Conservation (phyloP, 192 early-diverging fungal genomes). For the Irineochytrium annulatum region DNA sequence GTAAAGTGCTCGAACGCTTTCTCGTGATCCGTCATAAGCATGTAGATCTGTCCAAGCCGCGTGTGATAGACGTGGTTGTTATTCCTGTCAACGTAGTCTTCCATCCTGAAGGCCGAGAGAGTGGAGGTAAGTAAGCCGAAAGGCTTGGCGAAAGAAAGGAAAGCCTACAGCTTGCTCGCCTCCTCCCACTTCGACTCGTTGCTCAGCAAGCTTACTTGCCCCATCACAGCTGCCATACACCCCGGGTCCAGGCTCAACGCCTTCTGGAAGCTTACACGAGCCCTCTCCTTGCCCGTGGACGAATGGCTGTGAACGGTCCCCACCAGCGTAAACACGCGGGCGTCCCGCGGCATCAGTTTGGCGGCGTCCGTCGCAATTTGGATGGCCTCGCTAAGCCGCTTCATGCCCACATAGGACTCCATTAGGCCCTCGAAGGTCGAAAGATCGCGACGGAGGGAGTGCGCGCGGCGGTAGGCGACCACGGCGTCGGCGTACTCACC, state of each 20-base stretch:
- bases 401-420: slow-evolving; percentile 8
- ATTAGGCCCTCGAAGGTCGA: slow-evolving; percentile 11
- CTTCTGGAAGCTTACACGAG: neutral
- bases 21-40: slow-evolving; percentile 10
- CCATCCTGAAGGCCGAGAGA: too few relatives aligned
- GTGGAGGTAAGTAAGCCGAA: too few relatives aligned
- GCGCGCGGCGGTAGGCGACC: neutral
- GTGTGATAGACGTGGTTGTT: slow-evolving; percentile 7
- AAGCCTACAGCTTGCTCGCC: slow-evolving; percentile 1
- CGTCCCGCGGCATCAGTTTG: slow-evolving; percentile 7
- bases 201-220: neutral
- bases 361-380: slow-evolving; percentile 12
- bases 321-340: slow-evolving; percentile 7
- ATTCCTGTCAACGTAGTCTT: too few relatives aligned
- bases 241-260: slow-evolving; percentile 14
- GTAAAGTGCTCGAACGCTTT: slow-evolving; percentile 11
- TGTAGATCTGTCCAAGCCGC: slow-evolving; percentile 17
- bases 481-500: slow-evolving; percentile 8
- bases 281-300: slow-evolving; percentile 3
- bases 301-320: slow-evolving; percentile 11
- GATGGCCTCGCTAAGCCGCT: slow-evolving; percentile 11
- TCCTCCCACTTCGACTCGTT: neutral
- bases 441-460: neutral
- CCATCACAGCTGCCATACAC: slow-evolving; percentile 14
- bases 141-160: too few relatives aligned